Evolutionary conservation across 2,329 filamentous ascomycete genomes (phyloP), one percentile per base, ranked within the genome.

Genomic region (Aspergillus tanneri): DNA sequence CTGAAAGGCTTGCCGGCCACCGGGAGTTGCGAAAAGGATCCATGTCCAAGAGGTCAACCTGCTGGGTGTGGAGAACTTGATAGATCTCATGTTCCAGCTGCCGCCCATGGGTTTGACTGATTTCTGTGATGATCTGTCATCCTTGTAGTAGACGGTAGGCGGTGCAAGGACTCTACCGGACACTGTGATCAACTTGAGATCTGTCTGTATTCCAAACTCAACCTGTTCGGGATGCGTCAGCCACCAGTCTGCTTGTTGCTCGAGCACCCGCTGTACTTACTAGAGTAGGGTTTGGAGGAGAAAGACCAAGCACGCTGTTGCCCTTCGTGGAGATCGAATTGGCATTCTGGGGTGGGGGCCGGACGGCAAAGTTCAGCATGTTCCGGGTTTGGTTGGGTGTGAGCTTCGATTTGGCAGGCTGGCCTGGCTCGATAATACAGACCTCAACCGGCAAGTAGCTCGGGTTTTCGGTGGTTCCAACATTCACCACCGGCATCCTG

Each of bases 331-430:
- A 75, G 57, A 93, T 86, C 0, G 84, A 86, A 1, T 75, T 62
- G 0, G 84, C 87, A 55, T 92, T 95, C 5, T 77, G 71, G 1
- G 76, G 76, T 0, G 88, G 88, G 0, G 71, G 71, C 3, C 86
- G 79, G 47, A 86, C 88, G 1, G 89, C 86, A 62, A 89, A 88
- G 0, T 71, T 70, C 37, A 92, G 82, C 88, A 93, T 91, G 0
- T 71, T 60, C 0, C 78, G 74, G 0, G 86, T 87, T 61, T 92
- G 86, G 0, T 74, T 66, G 0, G 77, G 72, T 0, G 65, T 76
- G 12, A 91, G 73, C 58, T 84, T 83, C 3, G 78, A 71, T 30
- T 79, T 81, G 18, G 83, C 76, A 0, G 79, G 67, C 60, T 93
- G 88, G 0, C 86, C 87, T 1, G 80, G 75, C 7, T 82, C 62